Evolutionary conservation across 2,329 filamentous ascomycete species (phyloP).

Genomic region (Cordyceps cateniannulata): DNA sequence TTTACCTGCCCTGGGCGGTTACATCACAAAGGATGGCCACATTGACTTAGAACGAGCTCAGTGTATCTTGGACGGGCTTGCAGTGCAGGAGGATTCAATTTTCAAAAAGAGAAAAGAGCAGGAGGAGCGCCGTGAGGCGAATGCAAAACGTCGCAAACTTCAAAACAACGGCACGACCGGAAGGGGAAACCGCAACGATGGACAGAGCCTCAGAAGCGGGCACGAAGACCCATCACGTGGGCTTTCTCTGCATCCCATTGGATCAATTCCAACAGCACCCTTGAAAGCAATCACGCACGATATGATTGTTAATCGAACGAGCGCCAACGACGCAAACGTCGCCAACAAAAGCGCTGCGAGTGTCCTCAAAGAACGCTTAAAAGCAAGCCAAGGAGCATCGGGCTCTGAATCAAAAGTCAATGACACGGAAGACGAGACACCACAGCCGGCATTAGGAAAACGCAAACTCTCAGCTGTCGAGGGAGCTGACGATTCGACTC

Average conservation of each 20-base stretch:
- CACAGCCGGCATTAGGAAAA: slow-evolving; percentile 57
- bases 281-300: slow-evolving; percentile 69
- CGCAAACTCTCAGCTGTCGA: slow-evolving; percentile 70
- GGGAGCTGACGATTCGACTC: slow-evolving; percentile 53
- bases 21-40: slow-evolving; percentile 89
- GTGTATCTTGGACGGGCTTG: slow-evolving; percentile 78
- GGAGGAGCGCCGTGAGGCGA: slow-evolving; percentile 76
- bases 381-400: slow-evolving; percentile 32
- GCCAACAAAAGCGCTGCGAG: slow-evolving; percentile 95
- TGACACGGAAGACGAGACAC: slow-evolving; percentile 23
- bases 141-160: slow-evolving; percentile 69
- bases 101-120: slow-evolving; percentile 82
- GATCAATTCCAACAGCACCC: slow-evolving; percentile 46
- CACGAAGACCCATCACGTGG: slow-evolving; percentile 29
- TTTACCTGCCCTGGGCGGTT: slow-evolving; percentile 84
- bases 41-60: slow-evolving; percentile 85
- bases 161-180: slow-evolving; percentile 41
- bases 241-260: slow-evolving; percentile 31
- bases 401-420: slow-evolving; percentile 17
- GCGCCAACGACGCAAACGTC: slow-evolving; percentile 60
- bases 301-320: slow-evolving; percentile 72
- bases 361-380: slow-evolving; percentile 73
- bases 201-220: slow-evolving; percentile 21
- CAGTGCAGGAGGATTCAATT: slow-evolving; percentile 88
- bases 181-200: slow-evolving; percentile 14